These are phyloP conservation scores for Cladosporium sphaerospermum DNA, from an alignment of 2,329 filamentous ascomycete genomes.

Conservation along the genomic window DNA sequence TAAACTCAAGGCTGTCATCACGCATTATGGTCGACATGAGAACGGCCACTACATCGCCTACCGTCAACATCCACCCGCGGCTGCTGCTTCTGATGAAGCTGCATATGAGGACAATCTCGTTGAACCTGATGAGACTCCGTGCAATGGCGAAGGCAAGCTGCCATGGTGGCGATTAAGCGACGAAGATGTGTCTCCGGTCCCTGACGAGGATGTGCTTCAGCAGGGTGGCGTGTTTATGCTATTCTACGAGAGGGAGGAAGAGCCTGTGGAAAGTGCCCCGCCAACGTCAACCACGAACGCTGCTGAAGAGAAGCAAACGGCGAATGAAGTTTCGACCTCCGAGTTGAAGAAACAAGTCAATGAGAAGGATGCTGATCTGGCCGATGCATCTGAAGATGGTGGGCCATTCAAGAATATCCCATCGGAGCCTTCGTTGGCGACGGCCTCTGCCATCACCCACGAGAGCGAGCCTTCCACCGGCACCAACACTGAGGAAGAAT, in stretches of 20 bases:
- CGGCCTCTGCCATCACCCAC: background rate
- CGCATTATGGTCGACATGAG: slow-evolving; percentile 84
- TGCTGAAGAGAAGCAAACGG: background rate
- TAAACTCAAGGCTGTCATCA: slow-evolving; percentile 74
- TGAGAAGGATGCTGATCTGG: background rate
- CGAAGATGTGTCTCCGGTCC: slow-evolving; percentile 69
- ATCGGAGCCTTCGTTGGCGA: background rate
- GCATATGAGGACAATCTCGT: slow-evolving; percentile 18
- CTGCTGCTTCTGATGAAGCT: background rate
- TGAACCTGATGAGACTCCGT: slow-evolving; percentile 14
- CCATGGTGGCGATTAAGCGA: slow-evolving; percentile 92
- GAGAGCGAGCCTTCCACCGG: slow-evolving; percentile 1
- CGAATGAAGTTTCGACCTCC: background rate
- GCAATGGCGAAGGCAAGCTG: slow-evolving; percentile 30
- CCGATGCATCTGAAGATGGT: background rate
- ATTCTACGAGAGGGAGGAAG: slow-evolving; percentile 68
- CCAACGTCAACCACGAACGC: background rate
- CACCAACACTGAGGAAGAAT: slow-evolving; percentile 9
- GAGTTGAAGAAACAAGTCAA: background rate
- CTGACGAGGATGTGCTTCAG: slow-evolving; percentile 64
- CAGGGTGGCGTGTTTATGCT: slow-evolving; percentile 92
- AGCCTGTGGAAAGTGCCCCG: background rate
- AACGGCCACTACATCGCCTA: slow-evolving; percentile 96
- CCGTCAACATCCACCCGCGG: slow-evolving; percentile 54
- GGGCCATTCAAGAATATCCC: background rate